Conservation (phyloP, 1,139 yeast species). For the Torulaspora globosa region DNA sequence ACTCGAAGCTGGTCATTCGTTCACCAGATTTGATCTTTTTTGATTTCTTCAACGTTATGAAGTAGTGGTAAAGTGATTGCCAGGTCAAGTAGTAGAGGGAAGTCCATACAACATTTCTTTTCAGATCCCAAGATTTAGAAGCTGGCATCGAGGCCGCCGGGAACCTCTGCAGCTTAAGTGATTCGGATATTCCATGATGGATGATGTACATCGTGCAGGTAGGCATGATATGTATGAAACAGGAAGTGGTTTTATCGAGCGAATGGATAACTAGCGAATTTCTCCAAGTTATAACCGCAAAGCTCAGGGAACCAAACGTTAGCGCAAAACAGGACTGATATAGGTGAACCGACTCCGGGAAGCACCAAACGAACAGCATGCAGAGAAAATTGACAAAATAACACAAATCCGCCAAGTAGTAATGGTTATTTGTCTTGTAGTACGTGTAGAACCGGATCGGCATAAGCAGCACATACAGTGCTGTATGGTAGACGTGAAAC, state of each 20-base stretch:
- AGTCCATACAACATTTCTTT: slow-evolving; percentile 71
- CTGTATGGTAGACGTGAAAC: slow-evolving; percentile 74
- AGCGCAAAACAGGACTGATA: slow-evolving; percentile 83
- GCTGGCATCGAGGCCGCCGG: slow-evolving; percentile 67
- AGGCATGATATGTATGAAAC: slow-evolving; percentile 88
- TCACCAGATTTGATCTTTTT: slow-evolving; percentile 77
- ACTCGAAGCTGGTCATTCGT: slow-evolving; percentile 81
- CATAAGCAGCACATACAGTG: slow-evolving; percentile 58
- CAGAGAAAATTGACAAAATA: slow-evolving; percentile 79
- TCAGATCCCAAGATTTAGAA: slow-evolving; percentile 53
- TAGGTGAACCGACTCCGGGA: slow-evolving; percentile 66
- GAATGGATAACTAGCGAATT: slow-evolving; percentile 89
- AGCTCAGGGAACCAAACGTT: slow-evolving; percentile 82
- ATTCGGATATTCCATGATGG: slow-evolving; percentile 71
- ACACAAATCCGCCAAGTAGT: slow-evolving; percentile 88
- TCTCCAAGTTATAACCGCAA: slow-evolving; percentile 96
- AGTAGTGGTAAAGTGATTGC: slow-evolving; percentile 88
- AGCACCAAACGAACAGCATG: slow-evolving; percentile 72
- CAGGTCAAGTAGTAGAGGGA: slow-evolving; percentile 84
- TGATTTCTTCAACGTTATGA: slow-evolving; percentile 75
- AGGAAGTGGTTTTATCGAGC: slow-evolving; percentile 87
- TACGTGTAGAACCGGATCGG: slow-evolving; percentile 84
- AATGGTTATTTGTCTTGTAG: slow-evolving; percentile 73
- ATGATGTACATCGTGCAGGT: slow-evolving; percentile 85
- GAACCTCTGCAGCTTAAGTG: slow-evolving; percentile 54